Base-by-base conservation (phyloP, 805 yeast species). In the Lachancea fermentati region DNA sequence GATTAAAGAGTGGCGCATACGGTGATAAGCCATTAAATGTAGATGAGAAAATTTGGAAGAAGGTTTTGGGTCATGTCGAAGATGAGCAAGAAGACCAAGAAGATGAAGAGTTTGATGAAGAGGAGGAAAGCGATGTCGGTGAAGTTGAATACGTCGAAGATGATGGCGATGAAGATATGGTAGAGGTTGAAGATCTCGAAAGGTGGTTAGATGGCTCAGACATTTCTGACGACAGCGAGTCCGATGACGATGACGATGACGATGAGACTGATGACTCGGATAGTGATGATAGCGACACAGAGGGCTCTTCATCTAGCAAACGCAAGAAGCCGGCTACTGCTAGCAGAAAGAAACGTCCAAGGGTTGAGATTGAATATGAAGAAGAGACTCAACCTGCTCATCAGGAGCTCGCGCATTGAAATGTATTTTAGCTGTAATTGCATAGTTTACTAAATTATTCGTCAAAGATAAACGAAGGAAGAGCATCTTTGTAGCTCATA, bases 21-120 rank as follows among this genome's bases (percentile, higher is more conserved):
- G 98, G 98, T 50, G 97, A 93, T 59, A 86, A 91, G 64, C 98
- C 98, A 42, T 72, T 93, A 59, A 93, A 93, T 57, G 97, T 93
- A 28, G 97, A 93, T 55, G 96, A 91, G 57, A 81, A 81, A 66
- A 79, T 93, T 45, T 93, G 98, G 98, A 82, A 83, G 74, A 85
- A 81, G 69, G 94, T 93, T 17, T 76, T 93, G 69, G 88, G 89
- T 46, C 80, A 81, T 42, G 83, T 81, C 53, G 91, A 83, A 47
- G 80, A 77, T 36, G 85, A 81, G 45, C 78, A 78, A 35, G 80
- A 72, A 32, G 58, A 68, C 22, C 69, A 66, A 28, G 66, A 67
- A 36, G 69, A 63, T 19, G 70, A 67, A 32, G 73, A 75, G 42
- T 78, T 75, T 22, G 75, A 69, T 34, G 72, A 62, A 35, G 76